Base-by-base conservation (phyloP, 2,329 filamentous ascomycete species). In the Colletotrichum echinochloae region DNA sequence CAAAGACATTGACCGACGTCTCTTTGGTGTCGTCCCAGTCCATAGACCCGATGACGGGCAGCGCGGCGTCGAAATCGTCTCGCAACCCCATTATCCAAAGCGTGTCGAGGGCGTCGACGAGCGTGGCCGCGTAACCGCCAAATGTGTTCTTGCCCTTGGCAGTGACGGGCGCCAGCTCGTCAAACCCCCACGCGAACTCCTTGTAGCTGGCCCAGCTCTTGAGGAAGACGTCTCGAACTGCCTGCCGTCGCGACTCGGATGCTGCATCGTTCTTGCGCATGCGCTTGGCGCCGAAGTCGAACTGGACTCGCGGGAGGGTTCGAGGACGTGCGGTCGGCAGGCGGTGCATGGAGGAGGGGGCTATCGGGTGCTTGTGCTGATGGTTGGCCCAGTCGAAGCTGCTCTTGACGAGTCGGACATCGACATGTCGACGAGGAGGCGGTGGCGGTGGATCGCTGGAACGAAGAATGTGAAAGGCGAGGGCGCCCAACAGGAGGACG, bases 1-100 rank as follows among this genome's bases (percentile, higher is more conserved):
- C 91, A 71, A 93, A 93, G 0, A 92, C 82, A 71, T 91, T 92
- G 60, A 71, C 49, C 14, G 84, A 82, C 3, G 79, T 77, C 2
- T 78, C 77, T 1, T 71, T 74, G 1, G 84, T 86, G 1, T 81
- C 81, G 0, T 83, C 85, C 79, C 88, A 91, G 75, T 89, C 84
- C 57, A 91, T 84, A 79, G 48, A 64, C 35, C 76, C 77, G 44
- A 83, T 83, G 60, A 78, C 81, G 52, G 82, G 76, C 4, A 85
- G 81, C 18, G 69, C 69, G 20, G 84, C 85, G 56, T 83, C 81
- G 72, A 88, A 88, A 23, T 88, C 85, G 2, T 73, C 77, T 71
- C 82, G 83, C 75, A 88, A 66, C 5, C 81, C 85, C 85, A 88
- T 87, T 49, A 88, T 87, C 85, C 85, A 88, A 8, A 88, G 76